Evolutionary conservation across 495 filamentous ascomycete species (phyloP).

Genomic region (Talaromyces ruber): DNA sequence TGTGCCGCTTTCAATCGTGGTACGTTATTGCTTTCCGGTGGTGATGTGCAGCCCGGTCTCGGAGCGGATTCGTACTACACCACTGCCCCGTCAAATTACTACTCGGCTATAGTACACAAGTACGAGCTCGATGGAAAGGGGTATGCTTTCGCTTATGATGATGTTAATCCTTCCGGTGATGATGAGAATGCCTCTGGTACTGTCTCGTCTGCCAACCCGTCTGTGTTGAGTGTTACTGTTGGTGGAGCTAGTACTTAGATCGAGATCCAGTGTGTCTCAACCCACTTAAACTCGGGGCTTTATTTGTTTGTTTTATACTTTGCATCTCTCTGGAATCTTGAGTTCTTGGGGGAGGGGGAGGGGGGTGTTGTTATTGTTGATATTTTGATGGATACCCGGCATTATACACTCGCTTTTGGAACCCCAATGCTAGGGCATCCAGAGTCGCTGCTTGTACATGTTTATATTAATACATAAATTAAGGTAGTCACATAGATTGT

Average conservation of each 20-base stretch:
- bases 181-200: slow-evolving; percentile 23
- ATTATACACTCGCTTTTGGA: neutral
- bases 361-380: neutral
- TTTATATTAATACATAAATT: neutral
- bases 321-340: no score
- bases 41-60: slow-evolving; percentile 28
- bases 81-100: slow-evolving; percentile 29
- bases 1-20: slow-evolving; percentile 36
- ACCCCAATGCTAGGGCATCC: neutral
- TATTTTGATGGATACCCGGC: neutral
- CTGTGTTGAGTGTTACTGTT: slow-evolving; percentile 17
- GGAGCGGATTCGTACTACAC: slow-evolving; percentile 20
- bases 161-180: slow-evolving; percentile 29
- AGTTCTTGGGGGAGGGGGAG: no score
- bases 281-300: neutral
- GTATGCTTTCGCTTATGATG: slow-evolving; percentile 42
- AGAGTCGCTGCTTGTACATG: neutral
- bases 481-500: neutral
- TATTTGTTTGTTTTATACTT: neutral
- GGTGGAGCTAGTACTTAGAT: slow-evolving; percentile 12
- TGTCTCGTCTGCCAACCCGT: slow-evolving; percentile 19
- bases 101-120: slow-evolving; percentile 33
- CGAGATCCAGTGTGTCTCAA: neutral
- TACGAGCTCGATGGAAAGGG: slow-evolving; percentile 29
- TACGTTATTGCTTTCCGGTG: slow-evolving; percentile 30